Conservation (phyloP, 2,329 filamentous ascomycete species). For the Lizonia empirigonia region DNA sequence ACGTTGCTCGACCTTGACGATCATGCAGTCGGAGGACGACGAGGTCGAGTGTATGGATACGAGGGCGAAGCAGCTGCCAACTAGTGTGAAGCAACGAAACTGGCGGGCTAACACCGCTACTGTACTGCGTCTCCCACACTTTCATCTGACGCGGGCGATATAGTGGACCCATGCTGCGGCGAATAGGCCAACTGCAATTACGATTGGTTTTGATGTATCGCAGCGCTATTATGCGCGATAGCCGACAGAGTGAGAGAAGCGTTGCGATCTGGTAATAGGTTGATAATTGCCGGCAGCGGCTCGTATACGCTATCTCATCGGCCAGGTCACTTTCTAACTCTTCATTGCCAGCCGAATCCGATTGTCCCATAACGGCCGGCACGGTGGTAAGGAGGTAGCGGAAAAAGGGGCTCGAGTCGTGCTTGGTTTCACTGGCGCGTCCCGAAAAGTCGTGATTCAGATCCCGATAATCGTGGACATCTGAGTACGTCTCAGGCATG, state of each 20-base stretch:
- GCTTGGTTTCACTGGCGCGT: not conserved
- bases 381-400: conserved; percentile 9
- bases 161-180: conserved; percentile 8
- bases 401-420: conserved; percentile 2
- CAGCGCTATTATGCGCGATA: conserved; percentile 4
- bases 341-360: not conserved
- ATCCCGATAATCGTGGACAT: not conserved
- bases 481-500: conserved; percentile 8
- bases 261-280: conserved; percentile 10
- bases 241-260: conserved; percentile 6
- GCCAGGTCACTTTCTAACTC: not conserved
- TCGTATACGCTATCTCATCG: conserved; percentile 12
- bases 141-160: conserved; percentile 2
- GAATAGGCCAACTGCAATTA: conserved; percentile 3
- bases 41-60: conserved; percentile 9
- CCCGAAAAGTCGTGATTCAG: not conserved
- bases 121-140: conserved; percentile 5
- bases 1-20: conserved; percentile 4
- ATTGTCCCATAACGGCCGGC: conserved; percentile 7
- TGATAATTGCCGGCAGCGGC: conserved; percentile 7
- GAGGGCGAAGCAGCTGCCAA: conserved; percentile 9
- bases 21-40: conserved; percentile 10
- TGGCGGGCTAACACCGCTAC: not conserved
- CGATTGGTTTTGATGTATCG: conserved; percentile 1
- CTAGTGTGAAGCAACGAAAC: not conserved